phyloP scores from a whole-genome alignment of 306 rosid genomes.

The Quercus mongolica region DNA sequence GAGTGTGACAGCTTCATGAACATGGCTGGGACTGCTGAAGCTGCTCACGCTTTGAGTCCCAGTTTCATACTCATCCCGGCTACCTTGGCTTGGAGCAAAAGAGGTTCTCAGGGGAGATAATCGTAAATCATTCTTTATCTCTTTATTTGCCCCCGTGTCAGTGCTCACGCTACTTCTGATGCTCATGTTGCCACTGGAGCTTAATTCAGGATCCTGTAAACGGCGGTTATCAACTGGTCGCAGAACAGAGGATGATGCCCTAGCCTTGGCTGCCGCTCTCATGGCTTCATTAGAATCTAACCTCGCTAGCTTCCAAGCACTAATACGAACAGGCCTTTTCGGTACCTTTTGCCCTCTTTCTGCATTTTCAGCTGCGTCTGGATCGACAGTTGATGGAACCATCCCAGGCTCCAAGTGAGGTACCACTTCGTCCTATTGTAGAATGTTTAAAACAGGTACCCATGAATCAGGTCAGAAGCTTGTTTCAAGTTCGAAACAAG shows the following conservation, averaged over 20 bases:
- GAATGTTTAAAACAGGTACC: conserved; percentile 19
- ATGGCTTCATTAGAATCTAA: conserved; percentile 79
- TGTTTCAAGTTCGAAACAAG: background rate
- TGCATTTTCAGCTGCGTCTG: conserved; percentile 76
- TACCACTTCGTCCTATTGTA: conserved; percentile 82
- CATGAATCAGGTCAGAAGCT: conserved; percentile 12
- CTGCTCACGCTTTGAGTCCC: conserved; percentile 96
- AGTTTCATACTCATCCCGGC: conserved; percentile 87
- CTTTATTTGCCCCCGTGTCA: conserved; percentile 68
- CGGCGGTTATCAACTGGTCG: conserved; percentile 72
- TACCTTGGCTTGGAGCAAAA: conserved; percentile 83
- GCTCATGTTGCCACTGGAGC: conserved; percentile 89
- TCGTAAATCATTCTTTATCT: conserved; percentile 56
- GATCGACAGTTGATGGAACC: conserved; percentile 95
- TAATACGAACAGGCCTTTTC: conserved; percentile 77
- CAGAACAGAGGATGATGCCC: conserved; percentile 96
- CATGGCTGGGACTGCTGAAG: conserved; percentile 93
- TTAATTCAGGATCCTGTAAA: conserved; percentile 55
- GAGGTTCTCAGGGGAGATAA: conserved; percentile 67
- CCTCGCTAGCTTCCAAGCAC: conserved; percentile 97
- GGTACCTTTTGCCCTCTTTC: conserved; percentile 70
- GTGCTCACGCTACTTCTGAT: conserved; percentile 87
- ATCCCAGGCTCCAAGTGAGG: conserved; percentile 99
- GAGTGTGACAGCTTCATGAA: conserved; percentile 79
- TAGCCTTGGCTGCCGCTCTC: conserved; percentile 92